phyloP scores from a whole-genome alignment of 345 rosid species.

The Adansonia digitata region DNA sequence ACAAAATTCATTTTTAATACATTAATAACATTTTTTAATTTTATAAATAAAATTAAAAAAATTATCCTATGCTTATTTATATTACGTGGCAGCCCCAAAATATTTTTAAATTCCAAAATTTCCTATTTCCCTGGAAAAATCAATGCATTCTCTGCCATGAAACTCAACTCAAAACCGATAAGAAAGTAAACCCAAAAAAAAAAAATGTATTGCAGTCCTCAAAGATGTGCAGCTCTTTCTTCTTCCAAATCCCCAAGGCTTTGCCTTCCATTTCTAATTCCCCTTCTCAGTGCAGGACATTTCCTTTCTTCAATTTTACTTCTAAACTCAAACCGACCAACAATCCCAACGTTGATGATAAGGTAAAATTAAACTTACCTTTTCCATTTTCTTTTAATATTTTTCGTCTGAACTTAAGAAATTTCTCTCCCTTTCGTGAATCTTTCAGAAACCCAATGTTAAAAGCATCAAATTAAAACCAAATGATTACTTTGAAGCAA shows the following conservation, averaged over 20 bases:
- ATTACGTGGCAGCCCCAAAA: background rate
- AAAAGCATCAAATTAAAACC: background rate
- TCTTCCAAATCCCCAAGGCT: slow-evolving; percentile 9
- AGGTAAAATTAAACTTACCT: background rate
- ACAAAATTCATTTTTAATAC: too few relatives aligned
- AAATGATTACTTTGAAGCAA: slow-evolving; percentile 14
- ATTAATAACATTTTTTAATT: too few relatives aligned
- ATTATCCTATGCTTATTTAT: too few relatives aligned
- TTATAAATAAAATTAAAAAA: too few relatives aligned
- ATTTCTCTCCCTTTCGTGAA: background rate
- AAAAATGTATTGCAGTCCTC: background rate
- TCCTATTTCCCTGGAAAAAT: background rate
- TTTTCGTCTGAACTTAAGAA: background rate
- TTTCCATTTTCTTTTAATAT: background rate
- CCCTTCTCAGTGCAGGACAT: background rate
- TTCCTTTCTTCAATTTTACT: background rate
- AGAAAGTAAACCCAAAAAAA: background rate
- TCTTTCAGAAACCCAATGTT: slow-evolving; percentile 4
- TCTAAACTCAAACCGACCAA: background rate
- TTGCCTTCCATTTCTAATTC: slow-evolving; percentile 9
- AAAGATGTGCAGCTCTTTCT: slow-evolving; percentile 4
- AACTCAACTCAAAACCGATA: slow-evolving; percentile 5
- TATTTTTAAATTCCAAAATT: background rate
- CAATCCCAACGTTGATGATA: background rate
- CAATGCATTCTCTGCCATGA: slow-evolving; percentile 7